phyloP scores from a whole-genome alignment of 129 eudicot genomes.

The Escallonia herrerae region DNA sequence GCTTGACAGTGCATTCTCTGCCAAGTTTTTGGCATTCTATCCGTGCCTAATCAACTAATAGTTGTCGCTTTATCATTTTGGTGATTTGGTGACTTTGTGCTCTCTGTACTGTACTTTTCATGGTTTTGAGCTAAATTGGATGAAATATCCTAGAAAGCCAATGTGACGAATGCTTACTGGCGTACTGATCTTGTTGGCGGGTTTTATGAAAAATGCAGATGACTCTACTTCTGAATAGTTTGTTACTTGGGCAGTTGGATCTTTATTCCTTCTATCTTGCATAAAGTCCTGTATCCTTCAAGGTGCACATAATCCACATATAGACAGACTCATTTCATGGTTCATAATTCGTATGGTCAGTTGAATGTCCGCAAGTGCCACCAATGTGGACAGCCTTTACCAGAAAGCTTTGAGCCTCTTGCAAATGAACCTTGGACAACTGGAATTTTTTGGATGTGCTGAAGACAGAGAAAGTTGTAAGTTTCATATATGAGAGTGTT shows the following conservation, averaged over 20 bases:
- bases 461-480: constrained; percentile 90
- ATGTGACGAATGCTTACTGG: background rate
- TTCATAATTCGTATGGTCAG: constrained; percentile 24
- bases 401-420: constrained; percentile 83
- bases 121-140: background rate
- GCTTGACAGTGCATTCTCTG: too few relatives aligned
- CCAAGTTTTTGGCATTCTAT: too few relatives aligned
- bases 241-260: too few relatives aligned
- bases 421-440: constrained; percentile 92
- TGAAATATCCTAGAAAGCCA: background rate
- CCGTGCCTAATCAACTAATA: too few relatives aligned
- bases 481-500: constrained; percentile 18
- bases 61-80: background rate
- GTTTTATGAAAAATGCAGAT: background rate
- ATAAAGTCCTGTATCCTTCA: background rate
- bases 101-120: background rate
- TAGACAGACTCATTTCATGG: background rate
- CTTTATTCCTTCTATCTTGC: too few relatives aligned
- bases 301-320: background rate
- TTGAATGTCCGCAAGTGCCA: constrained; percentile 73
- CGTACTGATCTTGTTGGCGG: background rate
- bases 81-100: background rate
- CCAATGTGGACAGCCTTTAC: constrained; percentile 90
- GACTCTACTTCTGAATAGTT: background rate
- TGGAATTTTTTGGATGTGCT: constrained; percentile 77